Percentiles rank a stretch among this genome's conserved stretches.
phyloP scores from a whole-genome alignment of 768 basidiomycete genomes.

The Collybia sp. region DNA sequence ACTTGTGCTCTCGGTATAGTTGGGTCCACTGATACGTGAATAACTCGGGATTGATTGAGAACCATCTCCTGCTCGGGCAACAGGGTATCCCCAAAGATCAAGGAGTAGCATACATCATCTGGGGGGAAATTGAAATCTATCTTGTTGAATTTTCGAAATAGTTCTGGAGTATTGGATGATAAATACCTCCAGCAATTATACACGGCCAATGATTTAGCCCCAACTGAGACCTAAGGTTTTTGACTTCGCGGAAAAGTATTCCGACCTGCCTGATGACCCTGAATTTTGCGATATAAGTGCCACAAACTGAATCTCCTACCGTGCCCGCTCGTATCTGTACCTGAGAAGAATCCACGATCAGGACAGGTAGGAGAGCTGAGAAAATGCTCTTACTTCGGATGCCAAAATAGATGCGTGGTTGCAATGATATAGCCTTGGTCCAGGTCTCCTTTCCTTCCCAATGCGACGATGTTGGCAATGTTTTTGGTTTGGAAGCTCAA shows the following conservation, averaged over 20 bases:
- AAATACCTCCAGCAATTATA: conserved; percentile 77
- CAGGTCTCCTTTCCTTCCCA: conserved; percentile 38
- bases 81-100: conserved; percentile 63
- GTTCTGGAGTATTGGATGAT: not conserved
- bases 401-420: conserved; percentile 96
- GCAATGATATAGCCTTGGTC: conserved; percentile 65
- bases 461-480: conserved; percentile 69
- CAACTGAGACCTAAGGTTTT: conserved; percentile 46
- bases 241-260: conserved; percentile 65
- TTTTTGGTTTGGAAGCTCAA: conserved; percentile 73
- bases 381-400: conserved; percentile 59
- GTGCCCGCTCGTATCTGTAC: conserved; percentile 80
- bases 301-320: conserved; percentile 34
- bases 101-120: conserved; percentile 74
- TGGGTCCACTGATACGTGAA: conserved; percentile 68
- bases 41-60: conserved; percentile 62
- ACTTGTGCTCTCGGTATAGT: conserved; percentile 29
- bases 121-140: conserved; percentile 91
- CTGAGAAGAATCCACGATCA: conserved; percentile 28
- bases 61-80: conserved; percentile 44
- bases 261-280: conserved; percentile 60
- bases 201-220: conserved; percentile 62
- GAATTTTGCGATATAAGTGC: not conserved
- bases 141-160: conserved; percentile 1
- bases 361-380: conserved; percentile 3